Percentiles rank a stretch among this genome's conserved stretches.
Evolutionary conservation across 441 rosid genomes (phyloP).

Genomic region (Theobroma grandiflorum): DNA sequence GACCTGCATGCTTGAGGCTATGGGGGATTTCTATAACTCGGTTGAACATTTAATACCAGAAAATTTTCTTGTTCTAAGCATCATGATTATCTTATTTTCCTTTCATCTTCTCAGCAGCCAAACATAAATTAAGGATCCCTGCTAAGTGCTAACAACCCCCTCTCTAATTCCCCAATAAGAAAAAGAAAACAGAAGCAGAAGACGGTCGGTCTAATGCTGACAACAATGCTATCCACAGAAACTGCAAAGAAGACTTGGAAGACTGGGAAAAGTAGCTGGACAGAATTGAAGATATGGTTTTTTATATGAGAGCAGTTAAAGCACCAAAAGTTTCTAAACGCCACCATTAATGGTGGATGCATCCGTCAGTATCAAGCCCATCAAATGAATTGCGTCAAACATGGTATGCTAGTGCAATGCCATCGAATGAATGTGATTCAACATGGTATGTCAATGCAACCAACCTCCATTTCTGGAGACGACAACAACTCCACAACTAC

Average conservation of each 20-base stretch:
- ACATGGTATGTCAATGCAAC: not conserved
- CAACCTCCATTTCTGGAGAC: not conserved
- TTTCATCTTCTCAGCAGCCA: conserved; percentile 8
- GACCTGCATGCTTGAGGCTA: not conserved
- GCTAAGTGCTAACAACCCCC: too few species aligned
- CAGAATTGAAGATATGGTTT: conserved; percentile 7
- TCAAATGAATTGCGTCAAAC: conserved; percentile 9
- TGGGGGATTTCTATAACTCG: not conserved
- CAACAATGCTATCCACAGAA: not conserved
- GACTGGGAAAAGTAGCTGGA: not conserved
- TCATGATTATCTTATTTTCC: not conserved
- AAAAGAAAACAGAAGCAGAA: too few species aligned
- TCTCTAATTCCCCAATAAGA: not conserved
- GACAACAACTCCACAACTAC: conserved; percentile 1
- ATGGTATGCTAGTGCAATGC: not conserved
- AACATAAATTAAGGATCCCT: not conserved
- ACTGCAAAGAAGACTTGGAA: not conserved
- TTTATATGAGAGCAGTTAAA: not conserved
- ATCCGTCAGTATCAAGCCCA: not conserved
- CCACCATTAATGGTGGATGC: conserved; percentile 18
- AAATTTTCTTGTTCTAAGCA: not conserved
- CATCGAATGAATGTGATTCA: conserved; percentile 9
- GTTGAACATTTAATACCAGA: not conserved
- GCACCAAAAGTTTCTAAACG: conserved; percentile 21
- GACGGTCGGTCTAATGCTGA: too few species aligned